phyloP scores from a whole-genome alignment of 768 basidiomycete species.

The Tulasnella calospora region DNA sequence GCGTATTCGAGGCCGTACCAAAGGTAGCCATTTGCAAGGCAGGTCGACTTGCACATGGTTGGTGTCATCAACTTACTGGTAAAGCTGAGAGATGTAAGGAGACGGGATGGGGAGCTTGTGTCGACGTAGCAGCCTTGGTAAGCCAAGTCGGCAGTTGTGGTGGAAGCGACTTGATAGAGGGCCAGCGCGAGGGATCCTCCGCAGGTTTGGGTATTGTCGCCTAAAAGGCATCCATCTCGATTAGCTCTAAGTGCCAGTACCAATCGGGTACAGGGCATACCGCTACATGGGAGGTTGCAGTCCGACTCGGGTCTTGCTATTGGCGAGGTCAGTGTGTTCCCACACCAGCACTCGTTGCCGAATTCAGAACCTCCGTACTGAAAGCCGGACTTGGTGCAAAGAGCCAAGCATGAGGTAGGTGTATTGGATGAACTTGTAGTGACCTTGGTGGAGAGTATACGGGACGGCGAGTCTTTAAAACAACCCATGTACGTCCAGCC shows the following conservation, averaged over 20 bases:
- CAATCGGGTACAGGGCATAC: not conserved
- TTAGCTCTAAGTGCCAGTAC: not conserved
- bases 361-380: slow-evolving; percentile 25
- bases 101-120: not conserved
- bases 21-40: not conserved
- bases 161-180: not conserved
- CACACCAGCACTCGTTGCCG: slow-evolving; percentile 25
- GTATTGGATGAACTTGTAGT: not conserved
- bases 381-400: slow-evolving; percentile 3
- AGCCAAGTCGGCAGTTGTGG: not conserved
- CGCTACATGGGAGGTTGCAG: slow-evolving; percentile 21
- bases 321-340: slow-evolving; percentile 15
- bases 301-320: slow-evolving; percentile 8
- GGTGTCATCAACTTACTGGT: not conserved
- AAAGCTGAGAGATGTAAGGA: not conserved
- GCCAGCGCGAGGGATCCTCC: not conserved
- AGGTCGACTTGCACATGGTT: slow-evolving; percentile 8
- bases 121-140: slow-evolving; percentile 1
- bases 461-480: not conserved
- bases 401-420: no score
- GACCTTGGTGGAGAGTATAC: not conserved
- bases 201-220: not conserved
- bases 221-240: not conserved
- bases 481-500: slow-evolving; percentile 17
- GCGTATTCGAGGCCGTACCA: slow-evolving; percentile 19